Evolutionary conservation across 2,329 filamentous ascomycete species (phyloP), one percentile per base, ranked within the genome.

Genomic region (Orbilia blumenaviensis): DNA sequence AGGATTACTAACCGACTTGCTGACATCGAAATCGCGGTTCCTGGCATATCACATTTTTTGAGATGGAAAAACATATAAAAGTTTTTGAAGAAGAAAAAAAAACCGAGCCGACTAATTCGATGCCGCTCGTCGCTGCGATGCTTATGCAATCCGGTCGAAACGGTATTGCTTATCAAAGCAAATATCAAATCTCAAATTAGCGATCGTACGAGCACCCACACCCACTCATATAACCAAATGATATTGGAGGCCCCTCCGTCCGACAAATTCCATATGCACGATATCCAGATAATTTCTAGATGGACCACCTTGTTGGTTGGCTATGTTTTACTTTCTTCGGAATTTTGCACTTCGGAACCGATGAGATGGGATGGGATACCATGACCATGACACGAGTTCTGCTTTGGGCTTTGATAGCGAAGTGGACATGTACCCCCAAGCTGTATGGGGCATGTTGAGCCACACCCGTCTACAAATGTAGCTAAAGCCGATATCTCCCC

Each of bases 301-400:
- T 68, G 61, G 62, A n/a, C 54, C 66, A 32, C 48, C 44, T 71
- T 46, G 66, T 44, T 71, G 54, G 52, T 36, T 38, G 16, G 52
- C 32, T 56, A 14, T 38, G 52, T 23, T 56, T 46, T 46, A 46
- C 42, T 10, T 44, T 3, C 16, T 50, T 60, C 66, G 66, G 66
- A 71, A 71, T 60, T 56, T 21, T 71, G 56, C 44, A 60, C 38
- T 56, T 71, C 58, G 66, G 66, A 63, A 71, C 66, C 66, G 66
- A 71, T 29, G 58, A 63, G 54, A 46, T 50, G 54, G 60, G 32
- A n/a, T 36, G 38, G 38, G 32, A 36, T 52, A 69, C 66, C 54
- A 52, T 69, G 66, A 71, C 46, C 25, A 29, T 46, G 58, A 58
- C 44, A 69, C 66, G 54, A 69, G 56, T 23, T n/a, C 25, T n/a